Evolutionary conservation across 2,329 filamentous ascomycete species (phyloP).

Genomic region (Curvularia lunata): DNA sequence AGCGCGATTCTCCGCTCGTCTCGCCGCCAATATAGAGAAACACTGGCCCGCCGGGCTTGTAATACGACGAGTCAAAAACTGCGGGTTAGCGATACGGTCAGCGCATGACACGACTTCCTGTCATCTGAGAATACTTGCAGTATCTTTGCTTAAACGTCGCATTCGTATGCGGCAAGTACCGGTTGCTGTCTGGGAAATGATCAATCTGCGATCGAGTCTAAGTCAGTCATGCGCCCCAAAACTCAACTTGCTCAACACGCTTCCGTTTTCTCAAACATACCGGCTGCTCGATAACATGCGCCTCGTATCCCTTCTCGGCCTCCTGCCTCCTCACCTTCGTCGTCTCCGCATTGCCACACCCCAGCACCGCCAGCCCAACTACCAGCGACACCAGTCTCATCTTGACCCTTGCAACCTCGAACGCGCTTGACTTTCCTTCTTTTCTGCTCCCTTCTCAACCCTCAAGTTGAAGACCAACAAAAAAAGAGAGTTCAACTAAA

Average conservation of each 20-base stretch:
- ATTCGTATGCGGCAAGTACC: slow-evolving; percentile 52
- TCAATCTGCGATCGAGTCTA: slow-evolving; percentile 47
- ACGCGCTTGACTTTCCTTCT: too few relatives aligned
- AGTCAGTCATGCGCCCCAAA: background rate
- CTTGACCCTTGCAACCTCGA: too few relatives aligned
- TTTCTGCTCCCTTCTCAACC: too few relatives aligned
- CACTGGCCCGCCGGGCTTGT: slow-evolving; percentile 61
- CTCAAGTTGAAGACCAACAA: too few relatives aligned
- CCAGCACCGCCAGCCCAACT: slow-evolving; percentile 13
- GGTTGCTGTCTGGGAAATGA: slow-evolving; percentile 53
- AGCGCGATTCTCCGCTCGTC: slow-evolving; percentile 46
- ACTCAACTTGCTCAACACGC: too few relatives aligned
- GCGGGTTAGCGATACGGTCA: background rate
- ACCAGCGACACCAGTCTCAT: slow-evolving; percentile 6
- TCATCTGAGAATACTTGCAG: slow-evolving; percentile 28
- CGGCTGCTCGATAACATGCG: slow-evolving; percentile 35
- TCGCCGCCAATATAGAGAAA: slow-evolving; percentile 59
- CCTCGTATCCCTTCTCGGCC: slow-evolving; percentile 22
- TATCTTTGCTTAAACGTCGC: slow-evolving; percentile 63
- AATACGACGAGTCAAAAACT: slow-evolving; percentile 60
- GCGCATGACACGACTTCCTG: background rate
- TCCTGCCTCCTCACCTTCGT: slow-evolving; percentile 22
- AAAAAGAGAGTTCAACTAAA: too few relatives aligned
- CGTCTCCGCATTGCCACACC: slow-evolving; percentile 7
- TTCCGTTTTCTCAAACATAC: slow-evolving; percentile 17